These are phyloP conservation scores for Fusarium protoensiforme DNA, from an alignment of 2,329 filamentous ascomycete species.

Conservation along the genomic window DNA sequence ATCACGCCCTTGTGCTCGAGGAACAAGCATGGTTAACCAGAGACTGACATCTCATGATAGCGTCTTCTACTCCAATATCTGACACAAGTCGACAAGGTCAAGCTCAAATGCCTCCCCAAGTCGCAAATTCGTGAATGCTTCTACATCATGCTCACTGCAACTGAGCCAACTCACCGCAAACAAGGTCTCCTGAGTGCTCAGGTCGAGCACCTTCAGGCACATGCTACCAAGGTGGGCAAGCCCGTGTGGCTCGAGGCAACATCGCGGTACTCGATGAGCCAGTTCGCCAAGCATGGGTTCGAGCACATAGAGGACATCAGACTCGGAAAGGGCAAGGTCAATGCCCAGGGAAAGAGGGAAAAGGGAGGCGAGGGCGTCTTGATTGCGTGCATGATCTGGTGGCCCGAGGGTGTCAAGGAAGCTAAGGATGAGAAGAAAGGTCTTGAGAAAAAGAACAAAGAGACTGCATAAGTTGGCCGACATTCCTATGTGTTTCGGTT, in stretches of 20 bases:
- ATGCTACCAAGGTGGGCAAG: conserved; percentile 8
- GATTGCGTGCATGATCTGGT: conserved; percentile 24
- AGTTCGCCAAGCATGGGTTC: conserved; percentile 13
- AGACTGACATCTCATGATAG: neutral
- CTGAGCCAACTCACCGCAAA: conserved; percentile 1
- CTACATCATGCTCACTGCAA: conserved; percentile 14
- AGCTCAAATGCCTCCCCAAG: conserved; percentile 1
- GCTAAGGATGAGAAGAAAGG: neutral
- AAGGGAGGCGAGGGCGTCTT: conserved; percentile 13
- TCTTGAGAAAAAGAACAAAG: neutral
- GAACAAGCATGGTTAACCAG: neutral
- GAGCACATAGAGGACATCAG: conserved; percentile 17
- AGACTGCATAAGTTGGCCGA: neutral
- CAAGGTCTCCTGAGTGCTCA: conserved; percentile 7
- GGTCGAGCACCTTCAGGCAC: neutral
- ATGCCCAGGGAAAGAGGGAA: conserved; percentile 10
- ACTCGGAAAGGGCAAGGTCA: conserved; percentile 12
- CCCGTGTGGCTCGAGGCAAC: conserved; percentile 20
- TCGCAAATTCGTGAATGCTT: conserved; percentile 7
- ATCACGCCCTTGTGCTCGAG: neutral
- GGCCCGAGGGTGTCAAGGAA: conserved; percentile 6
- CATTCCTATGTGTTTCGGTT: neutral
- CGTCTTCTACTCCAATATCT: conserved; percentile 11
- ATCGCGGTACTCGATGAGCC: conserved; percentile 14
- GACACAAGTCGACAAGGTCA: conserved; percentile 2